Conservation (phyloP, 371 early-diverging fungal genomes). For the Mucor indicus region DNA sequence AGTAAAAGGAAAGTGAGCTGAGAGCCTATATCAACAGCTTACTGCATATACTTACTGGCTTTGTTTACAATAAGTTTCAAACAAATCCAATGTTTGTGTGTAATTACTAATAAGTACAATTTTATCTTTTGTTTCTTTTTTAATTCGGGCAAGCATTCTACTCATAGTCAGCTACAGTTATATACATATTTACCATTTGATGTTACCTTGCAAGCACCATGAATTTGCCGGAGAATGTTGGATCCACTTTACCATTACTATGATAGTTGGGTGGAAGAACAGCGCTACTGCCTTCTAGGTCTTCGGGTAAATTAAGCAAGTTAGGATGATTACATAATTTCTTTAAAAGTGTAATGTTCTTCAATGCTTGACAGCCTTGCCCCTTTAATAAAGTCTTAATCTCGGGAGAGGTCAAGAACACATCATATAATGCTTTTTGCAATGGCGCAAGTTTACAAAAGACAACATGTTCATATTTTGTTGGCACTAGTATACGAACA, state of each 20-base stretch:
- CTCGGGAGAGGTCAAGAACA: conserved; percentile 76
- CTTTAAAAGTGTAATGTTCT: conserved; percentile 90
- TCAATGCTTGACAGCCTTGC: conserved; percentile 67
- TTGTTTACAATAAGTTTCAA: conserved; percentile 81
- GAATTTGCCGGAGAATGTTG: conserved; percentile 89
- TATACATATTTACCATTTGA: background rate
- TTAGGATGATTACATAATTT: conserved; percentile 95
- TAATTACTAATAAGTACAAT: conserved; percentile 97
- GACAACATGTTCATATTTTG: conserved; percentile 95
- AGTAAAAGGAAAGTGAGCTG: background rate
- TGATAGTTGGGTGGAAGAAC: conserved; percentile 51
- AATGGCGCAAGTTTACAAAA: conserved; percentile 82
- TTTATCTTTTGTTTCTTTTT: conserved; percentile 81
- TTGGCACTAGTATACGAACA: conserved; percentile 66
- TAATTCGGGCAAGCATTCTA: conserved; percentile 67
- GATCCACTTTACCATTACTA: conserved; percentile 48
- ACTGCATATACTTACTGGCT: conserved; percentile 51
- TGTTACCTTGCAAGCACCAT: conserved; percentile 71
- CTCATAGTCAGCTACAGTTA: conserved; percentile 28
- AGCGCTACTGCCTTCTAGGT: conserved; percentile 66
- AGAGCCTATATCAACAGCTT: background rate
- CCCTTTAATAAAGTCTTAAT: conserved; percentile 68
- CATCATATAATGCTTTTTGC: conserved; percentile 81
- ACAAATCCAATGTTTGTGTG: conserved; percentile 95
- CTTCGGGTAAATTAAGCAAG: conserved; percentile 67